A percentile compares a stretch with the other conserved stretches of the same genome.
phyloP scores from a whole-genome alignment of 225 moss, liverwort and hornwort species.

The Lunularia cruciata region DNA sequence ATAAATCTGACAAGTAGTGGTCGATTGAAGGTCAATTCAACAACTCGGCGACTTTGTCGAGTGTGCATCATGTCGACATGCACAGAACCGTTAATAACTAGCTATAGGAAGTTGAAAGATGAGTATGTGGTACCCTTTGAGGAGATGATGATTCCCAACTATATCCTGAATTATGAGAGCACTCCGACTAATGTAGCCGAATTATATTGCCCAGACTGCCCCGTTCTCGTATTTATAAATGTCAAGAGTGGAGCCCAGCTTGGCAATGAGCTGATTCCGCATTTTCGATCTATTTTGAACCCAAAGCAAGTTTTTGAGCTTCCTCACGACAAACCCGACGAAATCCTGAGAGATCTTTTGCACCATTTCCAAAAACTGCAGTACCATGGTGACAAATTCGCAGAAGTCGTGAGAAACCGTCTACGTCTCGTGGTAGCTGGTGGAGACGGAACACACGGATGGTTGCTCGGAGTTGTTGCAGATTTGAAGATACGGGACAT shows the following conservation, averaged over 20 bases:
- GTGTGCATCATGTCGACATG: neutral
- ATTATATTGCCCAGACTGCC: slow-evolving; percentile 19
- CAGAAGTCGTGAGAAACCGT: slow-evolving; percentile 50
- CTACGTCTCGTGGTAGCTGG: slow-evolving; percentile 81
- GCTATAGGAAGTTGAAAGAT: neutral
- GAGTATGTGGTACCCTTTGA: slow-evolving; percentile 13
- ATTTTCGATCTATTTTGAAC: slow-evolving; percentile 60
- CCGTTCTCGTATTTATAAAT: slow-evolving; percentile 83
- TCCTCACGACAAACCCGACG: slow-evolving; percentile 55
- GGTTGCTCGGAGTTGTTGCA: slow-evolving; percentile 72
- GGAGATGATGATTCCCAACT: slow-evolving; percentile 17
- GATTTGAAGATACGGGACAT: slow-evolving; percentile 59
- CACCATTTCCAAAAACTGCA: slow-evolving; percentile 51
- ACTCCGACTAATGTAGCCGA: neutral
- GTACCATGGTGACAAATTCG: slow-evolving; percentile 52
- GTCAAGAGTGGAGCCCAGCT: slow-evolving; percentile 88
- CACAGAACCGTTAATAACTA: slow-evolving; percentile 4
- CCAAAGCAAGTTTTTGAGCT: slow-evolving; percentile 78
- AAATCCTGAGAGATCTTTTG: slow-evolving; percentile 42
- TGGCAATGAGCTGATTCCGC: slow-evolving; percentile 57
- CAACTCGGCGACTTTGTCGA: neutral
- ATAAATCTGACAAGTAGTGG: no score
- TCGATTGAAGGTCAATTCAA: neutral
- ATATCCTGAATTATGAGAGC: slow-evolving; percentile 2
- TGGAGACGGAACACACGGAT: slow-evolving; percentile 87